Evolutionary conservation across 2,329 filamentous ascomycete genomes (phyloP), one percentile per base, ranked within the genome.

Genomic region (Colletotrichum tropicale): DNA sequence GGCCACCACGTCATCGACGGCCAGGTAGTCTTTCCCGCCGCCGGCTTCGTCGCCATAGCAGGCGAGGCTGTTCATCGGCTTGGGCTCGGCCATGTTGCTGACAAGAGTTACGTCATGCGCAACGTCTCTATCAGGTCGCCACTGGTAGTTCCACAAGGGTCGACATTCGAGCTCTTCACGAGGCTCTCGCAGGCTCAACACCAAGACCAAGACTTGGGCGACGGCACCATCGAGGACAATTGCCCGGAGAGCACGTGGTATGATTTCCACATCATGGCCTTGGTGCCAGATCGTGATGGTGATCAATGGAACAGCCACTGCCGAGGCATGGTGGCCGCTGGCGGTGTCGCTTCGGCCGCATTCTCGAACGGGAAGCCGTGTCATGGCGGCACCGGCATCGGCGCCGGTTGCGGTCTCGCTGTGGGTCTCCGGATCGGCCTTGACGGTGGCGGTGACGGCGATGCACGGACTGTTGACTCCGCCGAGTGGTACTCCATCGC

Each of bases 121-220:
- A 78, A 84, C 43, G 72, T 85, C 1, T 76, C 79, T 4, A 77
- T 82, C 38, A 77, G 77, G n/a, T 74, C 80, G 1, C 83, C 84
- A 6, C 69, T 86, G 7, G 78, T 85, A 1, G n/a, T 68, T 9
- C 48, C 66, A 9, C 52, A 16, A 3, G 30, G 48, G 0, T 58
- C 3, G 3, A 30, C 28, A n/a, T 15, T 58, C 8, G 66, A 68
- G 30, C n/a, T 68, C 9, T 58, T 68, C 13, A 68, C 66, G 6
- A 24, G 66, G 28, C 32, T 68, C 28, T 36, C 48, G n/a, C 28
- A 21, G 65, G 28, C n/a, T 58, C 13, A 32, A 26, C 8, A 16
- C 30, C 16, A 58, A 28, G 55, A 8, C 55, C 55, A 58, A 28
- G 24, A 58, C 55, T 28, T 15, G 55, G 24, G 8, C 24, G 8